Conservation (phyloP, 306 rosid genomes). For the Vachellia pachyceras region DNA sequence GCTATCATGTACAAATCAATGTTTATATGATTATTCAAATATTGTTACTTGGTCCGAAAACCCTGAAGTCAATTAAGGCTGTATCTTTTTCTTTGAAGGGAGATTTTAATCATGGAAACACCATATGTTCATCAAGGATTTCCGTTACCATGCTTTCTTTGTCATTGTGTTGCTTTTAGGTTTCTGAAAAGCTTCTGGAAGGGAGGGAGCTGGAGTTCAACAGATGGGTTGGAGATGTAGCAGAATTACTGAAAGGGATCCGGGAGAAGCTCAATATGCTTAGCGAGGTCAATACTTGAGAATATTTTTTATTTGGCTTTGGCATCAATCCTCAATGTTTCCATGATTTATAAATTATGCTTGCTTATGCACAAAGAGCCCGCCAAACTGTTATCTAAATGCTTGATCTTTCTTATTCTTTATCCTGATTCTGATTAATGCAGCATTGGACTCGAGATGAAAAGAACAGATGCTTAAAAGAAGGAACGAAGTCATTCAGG, state of each 20-base stretch:
- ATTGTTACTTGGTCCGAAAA: background rate
- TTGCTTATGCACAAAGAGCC: no score
- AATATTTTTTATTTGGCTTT: conserved; percentile 34
- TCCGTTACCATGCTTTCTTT: background rate
- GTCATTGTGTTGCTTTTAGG: conserved; percentile 52
- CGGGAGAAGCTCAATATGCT: conserved; percentile 86
- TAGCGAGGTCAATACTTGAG: conserved; percentile 63
- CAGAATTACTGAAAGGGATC: conserved; percentile 63
- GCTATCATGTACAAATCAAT: conserved; percentile 1
- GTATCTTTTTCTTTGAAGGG: background rate
- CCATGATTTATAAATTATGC: no score
- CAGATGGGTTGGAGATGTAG: conserved; percentile 74
- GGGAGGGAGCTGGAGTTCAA: conserved; percentile 78
- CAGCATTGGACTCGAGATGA: conserved; percentile 89
- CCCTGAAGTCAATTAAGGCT: conserved; percentile 5
- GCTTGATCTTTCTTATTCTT: background rate
- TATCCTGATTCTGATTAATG: conserved; percentile 34
- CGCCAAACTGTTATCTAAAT: no score
- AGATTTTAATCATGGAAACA: conserved; percentile 13
- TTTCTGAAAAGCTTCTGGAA: conserved; percentile 67
- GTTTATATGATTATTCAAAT: conserved; percentile 3
- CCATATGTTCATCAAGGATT: conserved; percentile 5
- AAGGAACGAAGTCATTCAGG: conserved; percentile 79
- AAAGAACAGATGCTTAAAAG: conserved; percentile 79
- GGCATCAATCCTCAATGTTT: background rate